These are phyloP conservation scores for Daldinia sp. DNA, from an alignment of 2,329 filamentous ascomycete species.

Conservation along the genomic window DNA sequence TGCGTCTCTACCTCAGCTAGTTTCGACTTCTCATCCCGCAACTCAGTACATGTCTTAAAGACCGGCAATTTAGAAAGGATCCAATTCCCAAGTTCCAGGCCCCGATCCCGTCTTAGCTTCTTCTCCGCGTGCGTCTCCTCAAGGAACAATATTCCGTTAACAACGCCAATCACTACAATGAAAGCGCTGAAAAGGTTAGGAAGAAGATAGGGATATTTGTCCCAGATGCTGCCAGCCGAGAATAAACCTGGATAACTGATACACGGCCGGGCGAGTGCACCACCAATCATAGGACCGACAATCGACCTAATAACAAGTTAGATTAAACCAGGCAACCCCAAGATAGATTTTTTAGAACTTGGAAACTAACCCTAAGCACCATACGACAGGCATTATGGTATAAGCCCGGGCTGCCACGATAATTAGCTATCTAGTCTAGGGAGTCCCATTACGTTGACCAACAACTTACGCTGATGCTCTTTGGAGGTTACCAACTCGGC, in stretches of 20 bases:
- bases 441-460: neutral
- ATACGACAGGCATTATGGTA: conserved; percentile 97
- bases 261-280: conserved; percentile 86
- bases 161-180: conserved; percentile 70
- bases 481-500: conserved; percentile 92
- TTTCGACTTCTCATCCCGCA: conserved; percentile 50
- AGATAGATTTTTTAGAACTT: neutral
- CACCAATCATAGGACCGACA: conserved; percentile 89
- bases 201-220: conserved; percentile 82
- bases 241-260: conserved; percentile 82
- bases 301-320: conserved; percentile 72
- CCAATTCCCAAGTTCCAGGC: conserved; percentile 78
- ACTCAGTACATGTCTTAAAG: conserved; percentile 48
- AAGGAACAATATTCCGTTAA: conserved; percentile 72
- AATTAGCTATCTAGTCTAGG: conserved; percentile 41
- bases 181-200: conserved; percentile 65
- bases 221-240: conserved; percentile 77
- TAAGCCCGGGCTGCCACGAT: conserved; percentile 77
- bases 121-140: conserved; percentile 92
- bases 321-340: conserved; percentile 32
- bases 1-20: conserved; percentile 60
- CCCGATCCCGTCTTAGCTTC: conserved; percentile 78
- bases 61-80: conserved; percentile 60
- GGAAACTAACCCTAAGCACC: conserved; percentile 82
- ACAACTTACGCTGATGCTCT: conserved; percentile 86